Evolutionary conservation across 179 eudicot genomes (phyloP), one percentile per base, ranked within the genome.

Genomic region (Beta macrorhiza): DNA sequence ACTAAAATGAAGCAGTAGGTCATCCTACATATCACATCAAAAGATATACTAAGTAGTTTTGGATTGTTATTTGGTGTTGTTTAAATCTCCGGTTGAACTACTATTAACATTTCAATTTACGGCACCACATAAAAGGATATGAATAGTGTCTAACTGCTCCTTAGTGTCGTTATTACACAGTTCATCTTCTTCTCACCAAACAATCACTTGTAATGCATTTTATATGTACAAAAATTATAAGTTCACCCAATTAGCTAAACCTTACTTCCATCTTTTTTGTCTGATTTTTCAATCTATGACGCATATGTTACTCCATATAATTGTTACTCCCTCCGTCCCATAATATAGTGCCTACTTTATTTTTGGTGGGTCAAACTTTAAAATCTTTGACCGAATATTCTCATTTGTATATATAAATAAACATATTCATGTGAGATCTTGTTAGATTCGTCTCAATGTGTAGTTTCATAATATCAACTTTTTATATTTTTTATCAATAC

Each of bases 141-240:
- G n/a, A 45, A 62, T 61, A 44, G 55, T 22, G 49, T 78, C 13
- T 77, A 78, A 78, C 80, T 78, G 74, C 80, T 78, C 80, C 80
- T 45, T 25, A 49, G 20, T 77, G 80, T 78, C 80, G 52, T 45
- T 78, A 67, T 78, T 67, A 67, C 74, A 78, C 74, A 78, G 80
- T 78, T 78, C 51, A 78, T 67, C 80, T 53, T 78, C 80, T 14
- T 78, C 57, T 25, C 17, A 78, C 80, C 80, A 78, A 78, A 78
- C 80, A 52, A 15, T 52, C 74, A 19, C 63, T 29, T 63, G 5
- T 25, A 52, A 57, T 57, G 15, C 55, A 49, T 14, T 16, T 7
- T 15, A 5, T 11, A n/a, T 77, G 14, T 62, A 12, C 37, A 45
- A 3, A 3, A 20, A 11, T 20, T 51, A 0, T 42, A 76, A n/a